phyloP scores from a whole-genome alignment of 305 asterid species.

The Stenogyne calaminthoides region DNA sequence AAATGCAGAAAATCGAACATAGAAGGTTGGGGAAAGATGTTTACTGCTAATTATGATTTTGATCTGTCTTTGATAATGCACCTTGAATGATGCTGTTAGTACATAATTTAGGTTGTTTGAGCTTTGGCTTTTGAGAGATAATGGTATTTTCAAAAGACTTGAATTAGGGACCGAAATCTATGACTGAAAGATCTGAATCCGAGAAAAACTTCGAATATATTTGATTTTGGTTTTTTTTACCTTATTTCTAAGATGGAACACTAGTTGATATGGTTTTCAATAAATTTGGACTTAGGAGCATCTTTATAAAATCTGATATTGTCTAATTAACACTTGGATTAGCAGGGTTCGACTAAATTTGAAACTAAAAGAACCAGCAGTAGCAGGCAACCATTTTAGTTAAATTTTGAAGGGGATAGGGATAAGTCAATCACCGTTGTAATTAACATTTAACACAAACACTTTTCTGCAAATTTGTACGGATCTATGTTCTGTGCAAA shows the following conservation, averaged over 20 bases:
- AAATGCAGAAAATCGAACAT: background rate
- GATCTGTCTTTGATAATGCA: background rate
- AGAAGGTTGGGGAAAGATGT: background rate
- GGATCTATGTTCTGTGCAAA: background rate
- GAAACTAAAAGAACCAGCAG: background rate
- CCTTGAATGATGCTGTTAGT: background rate
- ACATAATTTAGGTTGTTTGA: conserved; percentile 8
- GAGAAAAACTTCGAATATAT: background rate
- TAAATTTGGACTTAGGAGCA: too few species aligned
- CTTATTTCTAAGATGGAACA: background rate
- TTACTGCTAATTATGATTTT: background rate
- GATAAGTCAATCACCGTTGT: too few species aligned
- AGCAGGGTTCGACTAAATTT: background rate
- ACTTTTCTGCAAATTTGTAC: too few species aligned
- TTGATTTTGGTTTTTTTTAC: background rate
- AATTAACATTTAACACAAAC: too few species aligned
- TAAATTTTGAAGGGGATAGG: background rate
- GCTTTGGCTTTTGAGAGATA: background rate
- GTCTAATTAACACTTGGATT: background rate
- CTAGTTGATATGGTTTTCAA: background rate
- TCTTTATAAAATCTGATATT: too few species aligned
- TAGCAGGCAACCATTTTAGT: background rate
- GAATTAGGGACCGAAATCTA: too few species aligned
- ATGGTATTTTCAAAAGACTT: background rate
- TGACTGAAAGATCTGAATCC: background rate